Base-by-base conservation (phyloP, 495 filamentous ascomycete genomes). In the Apiosordaria backusii region DNA sequence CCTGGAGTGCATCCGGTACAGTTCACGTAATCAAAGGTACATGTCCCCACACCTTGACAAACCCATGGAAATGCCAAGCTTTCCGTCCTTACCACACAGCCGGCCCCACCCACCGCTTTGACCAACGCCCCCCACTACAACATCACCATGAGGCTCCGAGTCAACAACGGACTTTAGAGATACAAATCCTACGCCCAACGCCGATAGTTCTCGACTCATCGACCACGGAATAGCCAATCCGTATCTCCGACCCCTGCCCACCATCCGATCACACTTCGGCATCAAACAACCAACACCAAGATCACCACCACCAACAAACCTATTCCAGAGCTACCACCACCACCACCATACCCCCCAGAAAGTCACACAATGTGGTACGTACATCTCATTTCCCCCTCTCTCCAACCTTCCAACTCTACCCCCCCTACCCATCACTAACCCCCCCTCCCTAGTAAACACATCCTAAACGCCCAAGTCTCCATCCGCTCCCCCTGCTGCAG, bases 381-480 rank as follows among this genome's bases (percentile, higher is more conserved):
- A 45, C 35, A 13, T 15, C 52, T 23, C 52, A 19, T 55, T 23
- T 55, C n/a, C 52, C 52, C 52, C 27, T 63, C 35, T 23, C 53
- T 18, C 24, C n/a, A 45, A 4, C 50, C 50, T 24, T 45, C 60
- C 40, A 16, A 6, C 19, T 9, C 18, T 15, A 52, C 45, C 25
- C 26, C 22, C 3, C 5, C 27, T 18, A 0, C 21, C 53, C 62
- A 0, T 57, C 53, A 18, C 67, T 68, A 58, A 66, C 66, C 65
- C 58, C 21, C 24, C 25, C 57, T 21, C 13, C 23, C 6, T 50
- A 78, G 95, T 82, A 97, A 99, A 87, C 95, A 99, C 83, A 82
- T 99, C 72, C 88, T 99, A 74, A 99, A 99, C 82, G 95, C 95
- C 60, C 95, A 99, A 81, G 95, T 99, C 67, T 84, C 94, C 63